Evolutionary conservation across 768 basidiomycete genomes (phyloP), one percentile per base, ranked within the genome.

Genomic region (Lentinula sp.): DNA sequence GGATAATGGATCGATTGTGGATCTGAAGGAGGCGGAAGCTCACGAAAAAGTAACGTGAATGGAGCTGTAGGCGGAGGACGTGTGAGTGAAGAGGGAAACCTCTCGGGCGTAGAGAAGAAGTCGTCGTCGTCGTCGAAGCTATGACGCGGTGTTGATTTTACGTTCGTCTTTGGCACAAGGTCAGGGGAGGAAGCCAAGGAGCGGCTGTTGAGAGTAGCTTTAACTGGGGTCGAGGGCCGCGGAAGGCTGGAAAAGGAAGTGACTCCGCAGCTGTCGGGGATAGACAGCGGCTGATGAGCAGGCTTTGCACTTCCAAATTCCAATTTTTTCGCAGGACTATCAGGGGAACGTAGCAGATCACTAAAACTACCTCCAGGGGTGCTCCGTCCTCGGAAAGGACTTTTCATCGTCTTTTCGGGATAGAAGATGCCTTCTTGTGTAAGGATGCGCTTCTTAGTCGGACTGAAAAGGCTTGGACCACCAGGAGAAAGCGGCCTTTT

Each of bases 361-460:
- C 76, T 59, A 70, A 81, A 67, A 71, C 70, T 63, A 70, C 66
- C 65, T 68, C 77, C 62, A 71, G 72, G 81, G 71, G 76, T 78
- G 73, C 61, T 66, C 33, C 59, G 60, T 79, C 12, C 62, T 64
- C 57, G 59, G 62, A 74, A 59, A 32, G 79, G 71, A 61, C 66
- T 76, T 62, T 76, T 77, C 58, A 67, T 50, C n/a, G 71, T 71
- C 66, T 73, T 77, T 57, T 72, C 70, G 4, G 75, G 71, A 36
- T 75, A 71, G 46, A 76, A 72, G 7, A 82, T 72, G 59, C 80
- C 84, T 66, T 85, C 85, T 52, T 76, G 77, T 65, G 75, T 76
- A 63, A 88, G 76, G 53, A 89, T 81, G 58, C 88, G 83, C 55
- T 88, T 84, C 68, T 91, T 91, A 33, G 85, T 77, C 20, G 88